Conservation (phyloP, 768 basidiomycete species). For the Calocybe indica region DNA sequence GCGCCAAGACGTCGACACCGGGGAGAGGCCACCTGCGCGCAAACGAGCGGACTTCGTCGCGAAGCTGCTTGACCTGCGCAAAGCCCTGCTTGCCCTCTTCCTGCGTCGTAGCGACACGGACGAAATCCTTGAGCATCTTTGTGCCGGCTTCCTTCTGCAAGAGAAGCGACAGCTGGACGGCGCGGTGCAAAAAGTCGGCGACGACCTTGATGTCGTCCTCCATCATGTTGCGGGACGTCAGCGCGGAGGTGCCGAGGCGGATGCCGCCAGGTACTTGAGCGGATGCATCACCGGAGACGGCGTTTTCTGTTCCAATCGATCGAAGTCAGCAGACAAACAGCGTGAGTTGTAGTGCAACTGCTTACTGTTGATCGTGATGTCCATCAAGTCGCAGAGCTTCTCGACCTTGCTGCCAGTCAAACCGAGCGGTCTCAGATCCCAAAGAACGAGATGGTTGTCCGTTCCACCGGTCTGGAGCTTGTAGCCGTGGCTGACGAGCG, state of each 20-base stretch:
- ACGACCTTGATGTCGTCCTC: conserved; percentile 85
- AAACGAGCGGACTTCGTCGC: conserved; percentile 76
- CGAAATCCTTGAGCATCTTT: conserved; percentile 95
- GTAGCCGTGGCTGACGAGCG: conserved; percentile 78
- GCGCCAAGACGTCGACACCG: conserved; percentile 55
- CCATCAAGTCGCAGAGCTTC: conserved; percentile 95
- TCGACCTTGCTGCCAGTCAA: conserved; percentile 98
- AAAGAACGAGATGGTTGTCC: conserved; percentile 96
- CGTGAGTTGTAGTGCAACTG: conserved; percentile 5
- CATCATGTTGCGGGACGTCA: conserved; percentile 92
- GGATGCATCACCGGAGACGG: conserved; percentile 93
- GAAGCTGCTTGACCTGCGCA: conserved; percentile 64
- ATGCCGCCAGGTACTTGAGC: conserved; percentile 97
- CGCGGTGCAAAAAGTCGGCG: conserved; percentile 88
- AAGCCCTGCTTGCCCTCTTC: conserved; percentile 69
- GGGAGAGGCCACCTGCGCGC: conserved; percentile 90
- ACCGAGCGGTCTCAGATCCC: conserved; percentile 93
- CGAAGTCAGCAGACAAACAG: background rate
- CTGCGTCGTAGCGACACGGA: conserved; percentile 66
- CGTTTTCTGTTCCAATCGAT: conserved; percentile 60
- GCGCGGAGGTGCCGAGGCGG: conserved; percentile 88
- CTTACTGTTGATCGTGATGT: conserved; percentile 94
- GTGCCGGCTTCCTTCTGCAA: conserved; percentile 94
- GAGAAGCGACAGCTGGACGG: conserved; percentile 83
- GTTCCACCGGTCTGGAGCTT: conserved; percentile 96